Percentiles rank a stretch among this genome's conserved stretches.
These are phyloP conservation scores for Xylaria multiplex DNA, from an alignment of 2,329 filamentous ascomycete species.

Conservation along the genomic window DNA sequence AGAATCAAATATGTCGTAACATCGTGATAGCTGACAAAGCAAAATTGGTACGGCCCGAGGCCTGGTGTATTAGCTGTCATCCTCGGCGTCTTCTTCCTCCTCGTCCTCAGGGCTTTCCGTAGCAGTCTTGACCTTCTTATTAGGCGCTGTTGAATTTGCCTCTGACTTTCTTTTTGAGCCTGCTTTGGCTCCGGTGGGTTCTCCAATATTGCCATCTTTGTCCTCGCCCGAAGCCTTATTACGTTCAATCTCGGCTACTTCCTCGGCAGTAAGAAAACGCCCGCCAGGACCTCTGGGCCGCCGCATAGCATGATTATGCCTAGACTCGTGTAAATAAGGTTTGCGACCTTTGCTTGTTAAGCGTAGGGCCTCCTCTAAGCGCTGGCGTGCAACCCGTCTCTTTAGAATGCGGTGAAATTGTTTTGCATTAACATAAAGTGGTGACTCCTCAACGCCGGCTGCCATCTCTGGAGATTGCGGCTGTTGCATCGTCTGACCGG, in stretches of 20 bases:
- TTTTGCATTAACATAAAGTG: constrained; percentile 97
- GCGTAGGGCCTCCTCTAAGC: constrained; percentile 89
- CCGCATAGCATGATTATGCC: constrained; percentile 98
- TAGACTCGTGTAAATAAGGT: constrained; percentile 95
- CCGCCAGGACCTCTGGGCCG: constrained; percentile 92
- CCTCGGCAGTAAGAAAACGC: constrained; percentile 94
- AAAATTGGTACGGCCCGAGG: constrained; percentile 34
- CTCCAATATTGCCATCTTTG: constrained; percentile 49
- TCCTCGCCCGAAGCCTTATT: constrained; percentile 59
- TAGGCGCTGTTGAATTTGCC: constrained; percentile 57
- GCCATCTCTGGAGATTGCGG: constrained; percentile 84
- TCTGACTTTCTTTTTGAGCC: constrained; percentile 72
- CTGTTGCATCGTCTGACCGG: constrained; percentile 72
- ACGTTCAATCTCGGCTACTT: constrained; percentile 89
- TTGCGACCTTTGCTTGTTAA: constrained; percentile 95
- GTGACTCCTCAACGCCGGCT: constrained; percentile 82
- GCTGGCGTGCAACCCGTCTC: constrained; percentile 89
- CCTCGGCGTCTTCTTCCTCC: constrained; percentile 56
- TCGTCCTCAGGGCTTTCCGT: constrained; percentile 57
- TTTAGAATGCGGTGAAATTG: constrained; percentile 98
- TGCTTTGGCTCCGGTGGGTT: constrained; percentile 49
- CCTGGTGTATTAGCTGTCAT: constrained; percentile 52
- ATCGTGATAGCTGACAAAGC: constrained; percentile 50
- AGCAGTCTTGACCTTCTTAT: constrained; percentile 62
- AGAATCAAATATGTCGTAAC: constrained; percentile 50